phyloP scores from a whole-genome alignment of 805 yeast genomes.

The Cephaloascus albidus region DNA sequence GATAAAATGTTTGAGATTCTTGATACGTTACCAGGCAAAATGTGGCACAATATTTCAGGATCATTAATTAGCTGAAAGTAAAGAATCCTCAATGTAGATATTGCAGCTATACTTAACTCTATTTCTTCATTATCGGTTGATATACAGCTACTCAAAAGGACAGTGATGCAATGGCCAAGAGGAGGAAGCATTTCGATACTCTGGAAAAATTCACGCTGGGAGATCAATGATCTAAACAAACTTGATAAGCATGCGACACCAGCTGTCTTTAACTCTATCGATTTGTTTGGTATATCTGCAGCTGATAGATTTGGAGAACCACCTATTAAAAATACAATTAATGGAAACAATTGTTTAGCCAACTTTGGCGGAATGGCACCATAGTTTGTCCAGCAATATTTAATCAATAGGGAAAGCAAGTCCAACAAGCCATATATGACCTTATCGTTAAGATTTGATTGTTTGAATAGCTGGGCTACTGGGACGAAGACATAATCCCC shows the following conservation, averaged over 20 bases:
- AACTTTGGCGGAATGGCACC: constrained; percentile 25
- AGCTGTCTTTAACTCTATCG: constrained; percentile 25
- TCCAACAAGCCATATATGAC: background rate
- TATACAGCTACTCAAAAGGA: constrained; percentile 24
- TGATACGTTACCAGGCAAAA: constrained; percentile 45
- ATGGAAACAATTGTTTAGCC: constrained; percentile 35
- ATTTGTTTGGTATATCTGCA: constrained; percentile 10
- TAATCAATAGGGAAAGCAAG: constrained; percentile 32
- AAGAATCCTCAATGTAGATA: constrained; percentile 21
- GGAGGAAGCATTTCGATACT: constrained; percentile 28
- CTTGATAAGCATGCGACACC: constrained; percentile 20
- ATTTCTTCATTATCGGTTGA: constrained; percentile 8
- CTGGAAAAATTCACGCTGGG: constrained; percentile 13
- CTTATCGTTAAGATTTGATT: constrained; percentile 13
- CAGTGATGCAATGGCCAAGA: constrained; percentile 37
- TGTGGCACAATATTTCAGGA: constrained; percentile 39
- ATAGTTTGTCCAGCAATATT: constrained; percentile 34
- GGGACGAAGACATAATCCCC: constrained; percentile 63
- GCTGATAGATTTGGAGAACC: constrained; percentile 24
- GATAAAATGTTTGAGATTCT: constrained; percentile 26
- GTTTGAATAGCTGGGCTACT: constrained; percentile 40
- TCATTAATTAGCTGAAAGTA: constrained; percentile 25
- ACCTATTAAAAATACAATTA: constrained; percentile 37
- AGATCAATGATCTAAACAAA: constrained; percentile 19
- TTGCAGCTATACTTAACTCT: constrained; percentile 16